These are phyloP conservation scores for Lolium rigidum DNA, from an alignment of 176 grass and related monocot genomes.

Conservation along the genomic window DNA sequence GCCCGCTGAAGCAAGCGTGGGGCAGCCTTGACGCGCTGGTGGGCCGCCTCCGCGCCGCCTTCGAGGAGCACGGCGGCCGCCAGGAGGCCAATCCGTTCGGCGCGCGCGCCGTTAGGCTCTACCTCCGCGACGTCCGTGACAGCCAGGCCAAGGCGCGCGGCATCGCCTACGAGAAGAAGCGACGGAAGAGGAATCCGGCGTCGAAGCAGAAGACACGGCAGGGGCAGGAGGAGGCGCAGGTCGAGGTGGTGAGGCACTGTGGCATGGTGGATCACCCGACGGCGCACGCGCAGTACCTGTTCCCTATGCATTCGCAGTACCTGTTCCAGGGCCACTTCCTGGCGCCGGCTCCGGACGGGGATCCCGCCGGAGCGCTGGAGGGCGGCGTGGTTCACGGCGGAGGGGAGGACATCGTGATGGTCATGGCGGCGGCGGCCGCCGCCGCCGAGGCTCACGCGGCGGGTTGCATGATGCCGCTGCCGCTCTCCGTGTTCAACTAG, in stretches of 20 bases:
- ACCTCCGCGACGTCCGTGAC: slow-evolving; percentile 64
- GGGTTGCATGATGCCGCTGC: slow-evolving; percentile 53
- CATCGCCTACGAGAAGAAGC: slow-evolving; percentile 69
- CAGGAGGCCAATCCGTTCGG: slow-evolving; percentile 71
- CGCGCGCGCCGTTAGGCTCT: slow-evolving; percentile 66
- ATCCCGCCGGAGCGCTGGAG: not conserved
- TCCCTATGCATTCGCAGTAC: slow-evolving; percentile 51
- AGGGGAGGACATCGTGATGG: slow-evolving; percentile 44
- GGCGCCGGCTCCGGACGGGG: not conserved
- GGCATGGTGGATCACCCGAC: not conserved
- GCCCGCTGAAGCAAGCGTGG: slow-evolving; percentile 74
- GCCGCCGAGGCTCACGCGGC: slow-evolving; percentile 50
- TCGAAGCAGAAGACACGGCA: not conserved
- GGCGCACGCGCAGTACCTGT: slow-evolving; percentile 36
- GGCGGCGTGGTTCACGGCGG: not conserved
- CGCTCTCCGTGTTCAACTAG: slow-evolving; percentile 59
- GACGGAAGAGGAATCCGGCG: slow-evolving; percentile 30
- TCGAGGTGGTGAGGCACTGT: not conserved
- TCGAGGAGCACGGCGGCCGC: slow-evolving; percentile 71
- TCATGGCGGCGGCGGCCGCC: slow-evolving; percentile 38
- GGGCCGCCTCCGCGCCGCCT: slow-evolving; percentile 75
- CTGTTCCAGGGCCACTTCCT: slow-evolving; percentile 50
- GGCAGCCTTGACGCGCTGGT: slow-evolving; percentile 71
- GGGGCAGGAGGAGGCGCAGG: not conserved
- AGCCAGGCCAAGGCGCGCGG: slow-evolving; percentile 59